Percentiles rank a stretch among this genome's conserved stretches.
phyloP scores from a whole-genome alignment of 495 filamentous ascomycete species.

The Talaromyces nanjingensis region DNA sequence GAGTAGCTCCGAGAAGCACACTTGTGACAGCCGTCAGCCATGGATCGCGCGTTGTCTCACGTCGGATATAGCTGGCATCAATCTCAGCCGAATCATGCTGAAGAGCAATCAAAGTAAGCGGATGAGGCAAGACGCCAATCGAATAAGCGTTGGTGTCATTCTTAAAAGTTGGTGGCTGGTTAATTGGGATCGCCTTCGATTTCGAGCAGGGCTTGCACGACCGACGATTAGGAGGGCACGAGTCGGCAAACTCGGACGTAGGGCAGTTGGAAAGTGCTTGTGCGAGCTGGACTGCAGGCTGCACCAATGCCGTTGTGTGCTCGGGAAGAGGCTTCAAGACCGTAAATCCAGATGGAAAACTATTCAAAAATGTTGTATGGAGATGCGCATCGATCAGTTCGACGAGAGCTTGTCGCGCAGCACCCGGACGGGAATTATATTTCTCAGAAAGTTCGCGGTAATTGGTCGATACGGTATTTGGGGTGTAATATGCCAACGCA shows the following conservation, averaged over 20 bases:
- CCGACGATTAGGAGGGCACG: conserved; percentile 78
- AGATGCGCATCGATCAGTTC: conserved; percentile 79
- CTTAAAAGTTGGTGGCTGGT: conserved; percentile 48
- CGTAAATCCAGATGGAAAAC: conserved; percentile 67
- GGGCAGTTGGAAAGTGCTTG: conserved; percentile 67
- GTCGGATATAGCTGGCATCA: conserved; percentile 62
- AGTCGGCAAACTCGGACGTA: conserved; percentile 56
- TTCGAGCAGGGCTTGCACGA: conserved; percentile 65
- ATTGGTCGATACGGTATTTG: conserved; percentile 45
- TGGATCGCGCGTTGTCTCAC: conserved; percentile 65
- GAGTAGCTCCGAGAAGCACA: conserved; percentile 52
- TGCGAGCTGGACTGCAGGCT: conserved; percentile 64
- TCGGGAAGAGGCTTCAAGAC: conserved; percentile 71
- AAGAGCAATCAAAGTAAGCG: conserved; percentile 70
- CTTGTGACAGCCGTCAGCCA: conserved; percentile 74
- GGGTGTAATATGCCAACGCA: conserved; percentile 74
- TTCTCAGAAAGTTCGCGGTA: conserved; percentile 64
- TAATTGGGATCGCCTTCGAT: conserved; percentile 47
- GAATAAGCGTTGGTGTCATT: conserved; percentile 64
- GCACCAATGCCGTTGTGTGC: conserved; percentile 63
- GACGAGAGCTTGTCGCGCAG: conserved; percentile 56
- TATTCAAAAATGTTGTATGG: conserved; percentile 75
- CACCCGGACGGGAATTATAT: conserved; percentile 41
- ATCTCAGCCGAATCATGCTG: conserved; percentile 45
- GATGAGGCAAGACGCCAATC: conserved; percentile 84